Evolutionary conservation across 2,329 filamentous ascomycete species (phyloP).

Genomic region (Fusarium liriodendri): DNA sequence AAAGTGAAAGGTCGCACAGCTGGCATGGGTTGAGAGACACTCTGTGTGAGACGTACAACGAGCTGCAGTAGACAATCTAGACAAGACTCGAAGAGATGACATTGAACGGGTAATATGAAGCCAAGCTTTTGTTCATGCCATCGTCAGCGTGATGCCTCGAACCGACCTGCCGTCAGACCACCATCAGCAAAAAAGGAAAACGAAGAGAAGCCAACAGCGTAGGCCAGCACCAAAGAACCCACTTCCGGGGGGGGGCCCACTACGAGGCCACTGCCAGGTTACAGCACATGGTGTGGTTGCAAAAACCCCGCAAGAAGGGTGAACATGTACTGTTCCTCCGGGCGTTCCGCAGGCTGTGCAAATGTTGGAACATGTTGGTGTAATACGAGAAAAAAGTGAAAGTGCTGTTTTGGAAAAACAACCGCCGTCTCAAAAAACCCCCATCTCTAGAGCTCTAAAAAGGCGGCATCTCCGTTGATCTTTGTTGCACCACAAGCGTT

Average conservation of each 20-base stretch:
- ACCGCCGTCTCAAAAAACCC: not conserved
- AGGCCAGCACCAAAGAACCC: not conserved
- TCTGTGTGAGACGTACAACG: not conserved
- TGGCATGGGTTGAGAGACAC: conserved; percentile 18
- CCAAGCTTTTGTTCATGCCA: not conserved
- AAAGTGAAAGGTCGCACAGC: not conserved
- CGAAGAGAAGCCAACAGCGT: not conserved
- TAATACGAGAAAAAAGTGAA: not conserved
- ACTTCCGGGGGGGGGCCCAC: not conserved
- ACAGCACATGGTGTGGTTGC: not conserved
- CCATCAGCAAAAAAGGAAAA: not conserved
- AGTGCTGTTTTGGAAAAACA: conserved; percentile 68
- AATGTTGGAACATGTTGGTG: not conserved
- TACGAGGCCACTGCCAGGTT: not conserved
- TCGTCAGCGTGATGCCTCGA: not conserved
- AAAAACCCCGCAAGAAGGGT: not conserved
- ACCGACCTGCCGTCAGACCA: not conserved
- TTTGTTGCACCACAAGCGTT: not conserved
- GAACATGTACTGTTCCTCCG: not conserved
- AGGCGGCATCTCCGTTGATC: conserved; percentile 3
- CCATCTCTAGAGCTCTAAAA: not conserved
- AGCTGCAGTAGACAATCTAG: not conserved
- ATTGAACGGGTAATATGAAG: not conserved
- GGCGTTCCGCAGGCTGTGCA: not conserved
- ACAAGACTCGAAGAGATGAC: not conserved